Percentiles rank a stretch among this genome's conserved stretches.
These are phyloP conservation scores for Neurospora sp. DNA, from an alignment of 495 filamentous ascomycete species.

Conservation along the genomic window DNA sequence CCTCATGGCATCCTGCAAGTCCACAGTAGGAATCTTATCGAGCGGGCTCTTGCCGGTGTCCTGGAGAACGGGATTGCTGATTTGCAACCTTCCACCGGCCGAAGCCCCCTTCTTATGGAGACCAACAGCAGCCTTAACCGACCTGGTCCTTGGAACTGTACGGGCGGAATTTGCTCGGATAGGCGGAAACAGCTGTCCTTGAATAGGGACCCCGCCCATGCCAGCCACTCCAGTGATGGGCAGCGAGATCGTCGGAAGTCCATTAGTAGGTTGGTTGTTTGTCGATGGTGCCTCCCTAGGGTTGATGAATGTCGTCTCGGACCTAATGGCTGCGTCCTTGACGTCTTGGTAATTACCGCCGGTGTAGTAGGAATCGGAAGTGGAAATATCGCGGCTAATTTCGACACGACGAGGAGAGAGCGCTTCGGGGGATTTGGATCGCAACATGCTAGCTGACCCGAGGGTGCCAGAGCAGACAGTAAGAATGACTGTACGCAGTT, in stretches of 20 bases:
- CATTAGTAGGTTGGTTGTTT: slow-evolving; percentile 12
- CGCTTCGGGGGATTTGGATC: slow-evolving; percentile 20
- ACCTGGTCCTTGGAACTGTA: not conserved
- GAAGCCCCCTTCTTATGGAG: slow-evolving; percentile 22
- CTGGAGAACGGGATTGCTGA: slow-evolving; percentile 40
- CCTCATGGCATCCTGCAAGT: slow-evolving; percentile 34
- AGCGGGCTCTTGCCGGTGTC: slow-evolving; percentile 30
- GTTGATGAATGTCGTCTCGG: slow-evolving; percentile 28
- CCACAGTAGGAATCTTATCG: slow-evolving; percentile 36
- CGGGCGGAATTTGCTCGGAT: slow-evolving; percentile 2
- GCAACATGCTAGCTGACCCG: slow-evolving; percentile 3
- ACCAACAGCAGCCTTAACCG: slow-evolving; percentile 7
- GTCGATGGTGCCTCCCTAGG: slow-evolving; percentile 18
- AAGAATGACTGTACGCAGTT: slow-evolving; percentile 16
- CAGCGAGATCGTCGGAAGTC: slow-evolving; percentile 14
- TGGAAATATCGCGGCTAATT: slow-evolving; percentile 30
- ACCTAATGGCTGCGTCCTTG: slow-evolving; percentile 28
- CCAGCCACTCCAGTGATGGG: slow-evolving; percentile 12
- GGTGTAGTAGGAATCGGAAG: slow-evolving; percentile 34
- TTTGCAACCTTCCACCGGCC: slow-evolving; percentile 27
- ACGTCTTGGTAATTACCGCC: slow-evolving; percentile 37
- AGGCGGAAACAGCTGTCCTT: slow-evolving; percentile 13
- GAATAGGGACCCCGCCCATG: slow-evolving; percentile 9
- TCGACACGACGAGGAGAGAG: slow-evolving; percentile 19
- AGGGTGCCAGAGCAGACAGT: slow-evolving; percentile 17